These are phyloP conservation scores for Lojkania enalia DNA, from an alignment of 2,329 filamentous ascomycete genomes.

Conservation along the genomic window DNA sequence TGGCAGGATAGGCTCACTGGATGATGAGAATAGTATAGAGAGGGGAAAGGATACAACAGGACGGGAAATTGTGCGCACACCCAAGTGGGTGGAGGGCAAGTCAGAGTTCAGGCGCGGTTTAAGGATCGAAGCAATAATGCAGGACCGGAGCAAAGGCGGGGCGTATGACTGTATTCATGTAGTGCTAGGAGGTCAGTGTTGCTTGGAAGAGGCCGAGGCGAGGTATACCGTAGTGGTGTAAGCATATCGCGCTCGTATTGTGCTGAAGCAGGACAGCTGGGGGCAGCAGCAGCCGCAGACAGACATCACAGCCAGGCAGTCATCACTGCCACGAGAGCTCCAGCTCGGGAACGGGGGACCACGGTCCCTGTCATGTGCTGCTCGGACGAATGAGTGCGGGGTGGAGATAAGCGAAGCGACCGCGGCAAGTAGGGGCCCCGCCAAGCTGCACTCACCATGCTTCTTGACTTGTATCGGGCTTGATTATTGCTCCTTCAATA, in stretches of 20 bases:
- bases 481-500: too few relatives aligned
- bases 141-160: too few relatives aligned
- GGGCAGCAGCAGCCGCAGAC: background rate
- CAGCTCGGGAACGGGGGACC: too few relatives aligned
- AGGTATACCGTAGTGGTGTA: background rate
- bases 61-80: background rate
- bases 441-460: background rate
- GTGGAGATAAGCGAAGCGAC: slow-evolving; percentile 1
- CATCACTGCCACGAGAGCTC: slow-evolving; percentile 1
- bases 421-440: background rate
- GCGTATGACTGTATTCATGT: slow-evolving; percentile 1
- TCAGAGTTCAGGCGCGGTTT: too few relatives aligned
- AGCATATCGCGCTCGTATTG: background rate
- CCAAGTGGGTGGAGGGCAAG: background rate
- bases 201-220: background rate
- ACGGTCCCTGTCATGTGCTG: background rate
- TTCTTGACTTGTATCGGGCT: too few relatives aligned
- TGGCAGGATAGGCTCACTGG: slow-evolving; percentile 12
- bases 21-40: slow-evolving; percentile 5
- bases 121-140: too few relatives aligned
- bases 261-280: background rate
- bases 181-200: background rate
- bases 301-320: slow-evolving; percentile 1
- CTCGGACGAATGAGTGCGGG: slow-evolving; percentile 9
- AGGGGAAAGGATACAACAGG: slow-evolving; percentile 5